A percentile compares a stretch with the other conserved stretches of the same genome.
phyloP scores from a whole-genome alignment of 768 basidiomycete genomes.

The Cystobasidiopsis lactophilus region DNA sequence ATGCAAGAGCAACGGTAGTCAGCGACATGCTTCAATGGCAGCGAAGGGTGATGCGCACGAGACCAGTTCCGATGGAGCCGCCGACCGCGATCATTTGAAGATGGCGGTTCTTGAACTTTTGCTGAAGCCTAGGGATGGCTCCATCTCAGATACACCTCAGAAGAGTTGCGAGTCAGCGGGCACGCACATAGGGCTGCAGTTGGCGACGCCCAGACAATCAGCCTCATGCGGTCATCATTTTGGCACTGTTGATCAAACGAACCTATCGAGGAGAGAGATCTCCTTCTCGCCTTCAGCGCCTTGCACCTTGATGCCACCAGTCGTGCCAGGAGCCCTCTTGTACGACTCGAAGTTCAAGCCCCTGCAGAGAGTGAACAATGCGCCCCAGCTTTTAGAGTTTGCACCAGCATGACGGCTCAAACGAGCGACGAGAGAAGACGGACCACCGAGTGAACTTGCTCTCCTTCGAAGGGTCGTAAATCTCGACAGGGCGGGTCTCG shows the following conservation, averaged over 20 bases:
- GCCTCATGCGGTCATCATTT: no score
- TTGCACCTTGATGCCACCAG: neutral
- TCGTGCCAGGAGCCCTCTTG: conserved; percentile 26
- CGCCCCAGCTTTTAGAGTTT: neutral
- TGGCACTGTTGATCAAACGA: no score
- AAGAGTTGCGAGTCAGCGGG: no score
- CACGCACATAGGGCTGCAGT: no score
- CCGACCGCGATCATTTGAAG: conserved; percentile 20
- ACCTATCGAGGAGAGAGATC: no score
- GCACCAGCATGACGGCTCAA: neutral
- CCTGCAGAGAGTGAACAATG: conserved; percentile 9
- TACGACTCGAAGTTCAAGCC: conserved; percentile 25
- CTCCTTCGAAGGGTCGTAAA: conserved; percentile 25
- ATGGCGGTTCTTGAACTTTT: conserved; percentile 10
- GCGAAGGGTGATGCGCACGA: neutral
- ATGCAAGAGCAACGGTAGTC: neutral
- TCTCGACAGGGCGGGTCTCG: no score
- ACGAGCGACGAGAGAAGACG: no score
- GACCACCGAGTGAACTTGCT: conserved; percentile 18
- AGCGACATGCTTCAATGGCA: no score
- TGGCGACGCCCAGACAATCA: no score
- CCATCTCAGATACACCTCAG: conserved; percentile 16
- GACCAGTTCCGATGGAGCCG: conserved; percentile 22
- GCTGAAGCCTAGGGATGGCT: conserved; percentile 16
- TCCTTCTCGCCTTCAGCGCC: no score